Conservation (phyloP, 1,139 yeast genomes). For the Hemisphaericaspora xylanilytica region DNA sequence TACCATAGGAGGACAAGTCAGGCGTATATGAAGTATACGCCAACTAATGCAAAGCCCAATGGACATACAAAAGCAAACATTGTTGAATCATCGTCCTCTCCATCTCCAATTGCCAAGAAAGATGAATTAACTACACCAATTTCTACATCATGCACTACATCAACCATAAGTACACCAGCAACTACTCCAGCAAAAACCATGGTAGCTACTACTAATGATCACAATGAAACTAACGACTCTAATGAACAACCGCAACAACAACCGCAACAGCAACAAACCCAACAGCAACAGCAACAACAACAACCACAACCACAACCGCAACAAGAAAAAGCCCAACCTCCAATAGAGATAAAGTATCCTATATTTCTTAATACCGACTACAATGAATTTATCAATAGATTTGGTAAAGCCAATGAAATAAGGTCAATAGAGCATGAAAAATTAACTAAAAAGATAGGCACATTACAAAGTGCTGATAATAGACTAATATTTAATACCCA, state of each 20-base stretch:
- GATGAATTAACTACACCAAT: conserved; percentile 4
- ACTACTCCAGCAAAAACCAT: conserved; percentile 4
- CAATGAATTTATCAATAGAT: conserved; percentile 13
- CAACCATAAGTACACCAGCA: conserved; percentile 5
- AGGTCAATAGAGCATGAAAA: conserved; percentile 7
- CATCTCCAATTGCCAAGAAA: conserved; percentile 3
- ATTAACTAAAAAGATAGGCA: conserved; percentile 16
- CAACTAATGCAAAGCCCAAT: not conserved
- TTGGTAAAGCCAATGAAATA: conserved; percentile 5
- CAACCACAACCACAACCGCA: not conserved
- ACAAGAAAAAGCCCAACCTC: not conserved
- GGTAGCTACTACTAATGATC: not conserved
- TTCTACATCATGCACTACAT: conserved; percentile 4
- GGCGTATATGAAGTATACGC: conserved; percentile 2
- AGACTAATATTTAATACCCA: conserved; percentile 15
- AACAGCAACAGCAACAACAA: not conserved
- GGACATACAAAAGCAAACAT: not conserved
- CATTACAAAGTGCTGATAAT: conserved; percentile 11
- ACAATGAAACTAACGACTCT: conserved; percentile 4
- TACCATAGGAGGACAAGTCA: not conserved
- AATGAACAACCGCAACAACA: conserved; percentile 1
- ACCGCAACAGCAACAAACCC: not conserved
- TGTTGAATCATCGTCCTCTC: conserved; percentile 2
- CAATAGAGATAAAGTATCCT: conserved; percentile 13
- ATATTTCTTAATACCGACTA: conserved; percentile 20